Conservation (phyloP, 169 alveolate species). For the Cryptosporidium meleagridis region DNA sequence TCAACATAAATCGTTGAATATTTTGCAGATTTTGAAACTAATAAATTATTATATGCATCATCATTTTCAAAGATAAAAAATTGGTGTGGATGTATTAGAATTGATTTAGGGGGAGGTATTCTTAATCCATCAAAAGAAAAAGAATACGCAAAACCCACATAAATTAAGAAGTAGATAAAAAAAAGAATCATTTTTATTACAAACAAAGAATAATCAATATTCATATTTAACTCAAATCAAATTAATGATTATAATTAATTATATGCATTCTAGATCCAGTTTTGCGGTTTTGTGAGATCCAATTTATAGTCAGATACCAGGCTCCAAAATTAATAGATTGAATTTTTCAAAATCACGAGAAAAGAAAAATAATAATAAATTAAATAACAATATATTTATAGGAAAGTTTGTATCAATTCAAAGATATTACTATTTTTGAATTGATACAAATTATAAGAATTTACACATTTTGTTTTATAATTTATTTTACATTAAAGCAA, state of each 20-base stretch:
- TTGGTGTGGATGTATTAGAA: constrained; percentile 31
- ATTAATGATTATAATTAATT: not conserved
- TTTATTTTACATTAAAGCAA: not conserved
- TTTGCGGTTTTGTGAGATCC: constrained; percentile 36
- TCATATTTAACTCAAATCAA: not conserved
- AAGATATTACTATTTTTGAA: no score
- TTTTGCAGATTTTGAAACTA: not conserved
- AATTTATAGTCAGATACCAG: constrained; percentile 7
- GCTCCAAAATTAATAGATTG: constrained; percentile 26
- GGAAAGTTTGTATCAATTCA: no score
- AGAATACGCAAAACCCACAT: not conserved
- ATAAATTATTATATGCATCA: not conserved
- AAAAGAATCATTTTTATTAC: not conserved
- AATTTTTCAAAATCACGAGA: not conserved
- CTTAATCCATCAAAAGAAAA: constrained; percentile 14
- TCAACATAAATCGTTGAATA: constrained; percentile 11
- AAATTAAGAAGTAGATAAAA: not conserved
- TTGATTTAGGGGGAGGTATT: constrained; percentile 36
- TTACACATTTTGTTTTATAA: not conserved
- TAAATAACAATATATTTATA: no score
- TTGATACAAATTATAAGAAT: no score
- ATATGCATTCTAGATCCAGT: constrained; percentile 5
- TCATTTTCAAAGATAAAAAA: constrained; percentile 18
- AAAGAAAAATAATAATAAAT: not conserved
- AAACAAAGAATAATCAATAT: not conserved